Percentiles rank a stretch among this genome's conserved stretches.
phyloP scores from a whole-genome alignment of 2,329 filamentous ascomycete genomes.

The Calonectria crousiana region DNA sequence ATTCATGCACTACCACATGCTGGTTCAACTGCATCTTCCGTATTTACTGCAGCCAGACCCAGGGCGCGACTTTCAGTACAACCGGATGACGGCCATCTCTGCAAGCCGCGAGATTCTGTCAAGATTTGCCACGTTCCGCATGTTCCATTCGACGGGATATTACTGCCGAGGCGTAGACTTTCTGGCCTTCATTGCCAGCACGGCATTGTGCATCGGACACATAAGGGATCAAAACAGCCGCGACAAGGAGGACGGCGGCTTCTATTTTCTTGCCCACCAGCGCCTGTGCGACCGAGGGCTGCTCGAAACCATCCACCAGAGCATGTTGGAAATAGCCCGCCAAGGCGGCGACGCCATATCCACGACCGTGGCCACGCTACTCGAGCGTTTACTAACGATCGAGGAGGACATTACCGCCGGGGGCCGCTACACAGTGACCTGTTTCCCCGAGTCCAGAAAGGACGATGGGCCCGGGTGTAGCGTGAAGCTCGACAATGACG shows the following conservation, averaged over 20 bases:
- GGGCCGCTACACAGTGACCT: constrained; percentile 35
- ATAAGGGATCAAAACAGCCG: constrained; percentile 42
- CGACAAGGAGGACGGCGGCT: constrained; percentile 10
- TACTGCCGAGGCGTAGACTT: constrained; percentile 63
- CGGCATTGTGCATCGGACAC: constrained; percentile 62
- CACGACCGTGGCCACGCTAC: constrained; percentile 53
- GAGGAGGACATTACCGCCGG: constrained; percentile 52
- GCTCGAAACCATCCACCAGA: constrained; percentile 50
- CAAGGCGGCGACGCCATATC: constrained; percentile 54
- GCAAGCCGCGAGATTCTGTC: constrained; percentile 63
- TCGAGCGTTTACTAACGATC: constrained; percentile 56
- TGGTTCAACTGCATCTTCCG: constrained; percentile 66
- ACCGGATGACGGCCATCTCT: constrained; percentile 56
- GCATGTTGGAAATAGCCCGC: constrained; percentile 51
- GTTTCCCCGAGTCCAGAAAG: constrained; percentile 28
- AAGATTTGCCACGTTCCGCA: constrained; percentile 59
- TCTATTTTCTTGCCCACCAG: constrained; percentile 55
- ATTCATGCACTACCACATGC: constrained; percentile 62
- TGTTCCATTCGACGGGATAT: constrained; percentile 52
- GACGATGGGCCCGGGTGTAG: constrained; percentile 39
- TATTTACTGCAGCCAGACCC: constrained; percentile 59
- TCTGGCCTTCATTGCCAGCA: constrained; percentile 61
- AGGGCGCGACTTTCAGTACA: constrained; percentile 57
- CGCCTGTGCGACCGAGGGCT: constrained; percentile 56
- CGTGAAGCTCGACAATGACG: constrained; percentile 18